phyloP scores from a whole-genome alignment of 768 basidiomycete genomes.

The Lactarius evosmus region DNA sequence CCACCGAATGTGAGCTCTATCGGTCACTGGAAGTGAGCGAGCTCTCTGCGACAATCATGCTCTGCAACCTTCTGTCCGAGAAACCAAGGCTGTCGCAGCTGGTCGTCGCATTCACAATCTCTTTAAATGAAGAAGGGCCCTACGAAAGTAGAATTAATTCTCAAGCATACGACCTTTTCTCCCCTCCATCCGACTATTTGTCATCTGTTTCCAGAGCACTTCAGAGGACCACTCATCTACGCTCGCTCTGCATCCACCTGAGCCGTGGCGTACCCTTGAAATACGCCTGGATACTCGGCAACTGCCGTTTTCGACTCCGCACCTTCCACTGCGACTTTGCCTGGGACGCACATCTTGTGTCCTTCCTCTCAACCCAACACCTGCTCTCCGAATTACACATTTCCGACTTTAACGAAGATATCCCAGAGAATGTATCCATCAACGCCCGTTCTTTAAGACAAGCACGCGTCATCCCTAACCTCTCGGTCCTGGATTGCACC shows the following conservation, averaged over 20 bases:
- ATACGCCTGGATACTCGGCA: slow-evolving; percentile 40
- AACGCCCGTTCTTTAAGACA: slow-evolving; percentile 32
- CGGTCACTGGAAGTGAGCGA: slow-evolving; percentile 51
- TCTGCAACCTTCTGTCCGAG: slow-evolving; percentile 47
- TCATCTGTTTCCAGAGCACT: slow-evolving; percentile 47
- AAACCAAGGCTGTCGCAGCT: slow-evolving; percentile 48
- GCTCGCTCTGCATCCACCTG: slow-evolving; percentile 50
- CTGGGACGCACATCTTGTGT: slow-evolving; percentile 56
- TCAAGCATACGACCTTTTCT: slow-evolving; percentile 28
- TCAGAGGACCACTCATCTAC: slow-evolving; percentile 44
- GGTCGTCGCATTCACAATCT: slow-evolving; percentile 55
- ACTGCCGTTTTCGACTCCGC: slow-evolving; percentile 51
- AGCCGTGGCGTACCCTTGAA: slow-evolving; percentile 31
- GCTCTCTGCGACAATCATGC: slow-evolving; percentile 37
- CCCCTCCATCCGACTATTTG: slow-evolving; percentile 47
- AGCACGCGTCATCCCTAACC: slow-evolving; percentile 41
- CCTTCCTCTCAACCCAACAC: slow-evolving; percentile 49
- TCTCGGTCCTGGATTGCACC: slow-evolving; percentile 61
- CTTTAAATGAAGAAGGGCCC: slow-evolving; percentile 35
- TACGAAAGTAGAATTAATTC: slow-evolving; percentile 28
- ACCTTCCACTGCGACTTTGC: slow-evolving; percentile 63
- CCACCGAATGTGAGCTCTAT: slow-evolving; percentile 58
- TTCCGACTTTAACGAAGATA: slow-evolving; percentile 36
- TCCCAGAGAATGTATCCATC: slow-evolving; percentile 29
- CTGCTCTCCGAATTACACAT: slow-evolving; percentile 48